Percentiles rank a stretch among this genome's conserved stretches.
phyloP scores from a whole-genome alignment of 1,284 basidiomycete species.

The Marasmius tenuissimus region DNA sequence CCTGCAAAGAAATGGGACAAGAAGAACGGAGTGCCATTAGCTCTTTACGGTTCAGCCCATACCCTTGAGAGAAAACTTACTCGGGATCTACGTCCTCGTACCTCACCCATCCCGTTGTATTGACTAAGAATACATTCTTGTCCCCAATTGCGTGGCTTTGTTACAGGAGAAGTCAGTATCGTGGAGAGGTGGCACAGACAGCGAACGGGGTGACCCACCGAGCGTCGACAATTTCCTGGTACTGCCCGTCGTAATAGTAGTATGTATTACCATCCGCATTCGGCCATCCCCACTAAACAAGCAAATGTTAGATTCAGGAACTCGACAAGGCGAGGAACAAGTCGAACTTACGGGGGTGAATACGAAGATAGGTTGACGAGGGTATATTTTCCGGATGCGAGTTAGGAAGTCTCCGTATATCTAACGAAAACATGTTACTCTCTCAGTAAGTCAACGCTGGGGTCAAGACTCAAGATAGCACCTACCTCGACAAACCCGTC shows the following conservation, averaged over 20 bases:
- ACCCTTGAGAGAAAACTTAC: constrained; percentile 24
- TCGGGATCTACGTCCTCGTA: constrained; percentile 53
- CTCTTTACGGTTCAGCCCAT: too few species aligned
- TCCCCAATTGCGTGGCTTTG: constrained; percentile 39
- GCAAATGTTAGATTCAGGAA: neutral
- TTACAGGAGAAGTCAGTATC: constrained; percentile 12
- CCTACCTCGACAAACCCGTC: constrained; percentile 43
- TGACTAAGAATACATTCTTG: constrained; percentile 49
- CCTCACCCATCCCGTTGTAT: constrained; percentile 58
- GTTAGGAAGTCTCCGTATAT: constrained; percentile 47
- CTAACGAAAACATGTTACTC: constrained; percentile 22
- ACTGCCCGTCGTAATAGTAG: constrained; percentile 51
- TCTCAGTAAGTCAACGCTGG: neutral
- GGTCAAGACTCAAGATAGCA: neutral
- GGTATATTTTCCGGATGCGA: constrained; percentile 44
- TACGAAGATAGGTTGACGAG: constrained; percentile 48
- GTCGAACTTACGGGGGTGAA: constrained; percentile 46
- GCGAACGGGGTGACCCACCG: constrained; percentile 30
- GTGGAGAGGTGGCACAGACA: neutral
- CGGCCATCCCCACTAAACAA: constrained; percentile 55
- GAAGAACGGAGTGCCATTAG: neutral
- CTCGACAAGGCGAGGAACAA: constrained; percentile 2
- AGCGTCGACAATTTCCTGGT: constrained; percentile 42
- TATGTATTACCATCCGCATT: constrained; percentile 43
- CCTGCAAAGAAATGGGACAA: neutral